Evolutionary conservation across 148 eudicot species (phyloP).

Genomic region (Beta vulgaris): DNA sequence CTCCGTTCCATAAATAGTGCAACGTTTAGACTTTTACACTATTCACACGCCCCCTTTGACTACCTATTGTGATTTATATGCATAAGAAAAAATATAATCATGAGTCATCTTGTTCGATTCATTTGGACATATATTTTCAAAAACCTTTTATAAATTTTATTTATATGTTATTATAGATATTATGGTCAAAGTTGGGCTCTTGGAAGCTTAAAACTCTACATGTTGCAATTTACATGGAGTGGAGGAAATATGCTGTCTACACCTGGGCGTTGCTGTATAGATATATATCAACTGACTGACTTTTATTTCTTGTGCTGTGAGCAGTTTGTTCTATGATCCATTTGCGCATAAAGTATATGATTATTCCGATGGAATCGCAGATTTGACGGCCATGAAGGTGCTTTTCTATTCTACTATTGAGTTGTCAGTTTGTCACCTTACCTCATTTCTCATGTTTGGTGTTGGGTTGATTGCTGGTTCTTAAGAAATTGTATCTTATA

Average conservation of each 20-base stretch:
- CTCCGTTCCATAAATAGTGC: too few species aligned
- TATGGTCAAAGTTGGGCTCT: too few species aligned
- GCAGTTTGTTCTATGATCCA: slow-evolving; percentile 91
- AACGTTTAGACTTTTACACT: too few species aligned
- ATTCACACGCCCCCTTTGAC: too few species aligned
- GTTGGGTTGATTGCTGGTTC: background rate
- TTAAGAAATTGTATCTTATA: slow-evolving; percentile 17
- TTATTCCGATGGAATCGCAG: slow-evolving; percentile 68
- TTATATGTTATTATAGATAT: too few species aligned
- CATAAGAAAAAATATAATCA: too few species aligned
- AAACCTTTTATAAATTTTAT: too few species aligned
- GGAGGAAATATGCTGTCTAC: background rate
- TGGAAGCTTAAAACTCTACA: too few species aligned
- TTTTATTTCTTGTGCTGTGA: slow-evolving; percentile 18
- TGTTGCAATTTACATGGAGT: too few species aligned
- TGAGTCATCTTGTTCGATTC: too few species aligned
- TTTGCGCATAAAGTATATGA: slow-evolving; percentile 61
- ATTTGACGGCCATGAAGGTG: slow-evolving; percentile 71
- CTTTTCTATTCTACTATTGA: slow-evolving; percentile 14
- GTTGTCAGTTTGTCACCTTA: background rate
- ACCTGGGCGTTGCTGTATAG: slow-evolving; percentile 10
- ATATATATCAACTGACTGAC: slow-evolving; percentile 4
- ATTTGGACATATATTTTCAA: too few species aligned
- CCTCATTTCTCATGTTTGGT: background rate
- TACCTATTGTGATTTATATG: too few species aligned